These are phyloP conservation scores for Angophora floribunda DNA, from an alignment of 345 rosid species.

Conservation along the genomic window DNA sequence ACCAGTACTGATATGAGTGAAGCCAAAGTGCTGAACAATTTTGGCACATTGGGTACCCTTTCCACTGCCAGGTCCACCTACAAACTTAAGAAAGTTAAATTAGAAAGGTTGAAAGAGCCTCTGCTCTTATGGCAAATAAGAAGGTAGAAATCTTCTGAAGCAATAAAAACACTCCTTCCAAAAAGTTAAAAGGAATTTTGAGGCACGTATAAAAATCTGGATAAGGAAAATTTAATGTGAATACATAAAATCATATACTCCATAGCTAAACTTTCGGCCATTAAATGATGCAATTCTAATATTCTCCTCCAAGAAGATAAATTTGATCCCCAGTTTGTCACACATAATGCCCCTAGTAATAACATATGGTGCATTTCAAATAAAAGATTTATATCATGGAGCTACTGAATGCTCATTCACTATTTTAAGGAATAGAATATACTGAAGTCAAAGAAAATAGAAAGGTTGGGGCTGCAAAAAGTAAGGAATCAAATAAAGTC, in stretches of 20 bases:
- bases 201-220: background rate
- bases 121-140: background rate
- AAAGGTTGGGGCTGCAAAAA: background rate
- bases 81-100: background rate
- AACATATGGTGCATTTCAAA: background rate
- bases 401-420: background rate
- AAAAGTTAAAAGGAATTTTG: background rate
- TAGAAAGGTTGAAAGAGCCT: background rate
- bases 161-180: background rate
- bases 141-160: background rate
- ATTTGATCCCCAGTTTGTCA: background rate
- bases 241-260: background rate
- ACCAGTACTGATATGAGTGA: slow-evolving; percentile 78
- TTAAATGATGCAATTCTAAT: background rate
- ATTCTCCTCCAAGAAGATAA: background rate
- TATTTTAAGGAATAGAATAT: background rate
- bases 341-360: background rate
- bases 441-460: background rate
- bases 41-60: slow-evolving; percentile 81
- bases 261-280: background rate
- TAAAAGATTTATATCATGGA: background rate
- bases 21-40: slow-evolving; percentile 46
- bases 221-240: background rate
- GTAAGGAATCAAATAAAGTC: background rate
- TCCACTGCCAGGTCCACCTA: slow-evolving; percentile 96